Evolutionary conservation across 495 filamentous ascomycete species (phyloP).

Genomic region (Aspergillus wentii): DNA sequence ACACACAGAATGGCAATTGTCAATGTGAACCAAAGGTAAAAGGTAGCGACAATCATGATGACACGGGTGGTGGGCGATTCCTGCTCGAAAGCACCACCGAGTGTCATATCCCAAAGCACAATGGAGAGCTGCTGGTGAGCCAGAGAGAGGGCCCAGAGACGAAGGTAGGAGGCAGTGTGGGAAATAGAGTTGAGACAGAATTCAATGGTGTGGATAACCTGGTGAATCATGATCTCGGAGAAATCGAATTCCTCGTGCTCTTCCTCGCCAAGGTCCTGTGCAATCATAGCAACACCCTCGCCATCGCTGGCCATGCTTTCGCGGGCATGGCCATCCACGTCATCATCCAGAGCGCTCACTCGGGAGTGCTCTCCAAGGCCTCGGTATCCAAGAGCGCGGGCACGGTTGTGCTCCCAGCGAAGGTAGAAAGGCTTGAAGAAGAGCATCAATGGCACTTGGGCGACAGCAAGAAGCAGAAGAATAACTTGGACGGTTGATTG

Average conservation of each 20-base stretch:
- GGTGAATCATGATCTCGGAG: slow-evolving; percentile 94
- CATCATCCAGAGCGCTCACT: slow-evolving; percentile 84
- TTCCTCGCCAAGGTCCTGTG: slow-evolving; percentile 69
- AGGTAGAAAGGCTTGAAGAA: slow-evolving; percentile 95
- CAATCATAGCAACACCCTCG: slow-evolving; percentile 90
- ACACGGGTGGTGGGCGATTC: slow-evolving; percentile 63
- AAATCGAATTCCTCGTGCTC: slow-evolving; percentile 97
- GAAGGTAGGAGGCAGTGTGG: slow-evolving; percentile 96
- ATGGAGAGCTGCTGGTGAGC: slow-evolving; percentile 96
- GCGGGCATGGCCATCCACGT: slow-evolving; percentile 58
- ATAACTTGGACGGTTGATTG: slow-evolving; percentile 70
- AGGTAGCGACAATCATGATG: slow-evolving; percentile 71
- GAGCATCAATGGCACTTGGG: slow-evolving; percentile 84
- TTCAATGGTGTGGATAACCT: slow-evolving; percentile 98
- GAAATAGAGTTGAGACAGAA: slow-evolving; percentile 99
- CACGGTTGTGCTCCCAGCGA: slow-evolving; percentile 84
- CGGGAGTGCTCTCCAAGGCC: slow-evolving; percentile 83
- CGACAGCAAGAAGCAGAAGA: slow-evolving; percentile 76
- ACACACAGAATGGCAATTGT: slow-evolving; percentile 69
- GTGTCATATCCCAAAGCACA: slow-evolving; percentile 95
- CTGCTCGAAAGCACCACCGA: slow-evolving; percentile 64
- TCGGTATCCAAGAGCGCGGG: slow-evolving; percentile 82
- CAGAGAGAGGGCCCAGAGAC: slow-evolving; percentile 95
- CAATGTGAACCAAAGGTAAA: slow-evolving; percentile 83
- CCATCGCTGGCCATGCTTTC: slow-evolving; percentile 72